Evolutionary conservation across 176 grass and related monocot species (phyloP).

Genomic region (Triticum aestivum): DNA sequence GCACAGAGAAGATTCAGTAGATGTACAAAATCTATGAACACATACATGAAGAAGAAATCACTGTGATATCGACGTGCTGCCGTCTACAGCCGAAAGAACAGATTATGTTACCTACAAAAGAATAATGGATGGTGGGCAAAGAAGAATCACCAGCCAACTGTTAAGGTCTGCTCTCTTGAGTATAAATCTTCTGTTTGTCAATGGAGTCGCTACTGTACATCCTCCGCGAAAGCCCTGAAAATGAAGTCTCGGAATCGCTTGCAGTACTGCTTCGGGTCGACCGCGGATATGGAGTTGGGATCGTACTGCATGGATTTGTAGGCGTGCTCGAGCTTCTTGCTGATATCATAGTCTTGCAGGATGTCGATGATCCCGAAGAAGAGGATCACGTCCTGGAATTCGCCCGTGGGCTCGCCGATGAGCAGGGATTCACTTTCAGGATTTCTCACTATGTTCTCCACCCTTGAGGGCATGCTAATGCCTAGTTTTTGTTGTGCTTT

Average conservation of each 20-base stretch:
- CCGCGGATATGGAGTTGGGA: slow-evolving; percentile 66
- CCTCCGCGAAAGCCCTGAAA: slow-evolving; percentile 53
- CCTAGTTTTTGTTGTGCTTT: slow-evolving; percentile 55
- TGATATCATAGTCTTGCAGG: slow-evolving; percentile 91
- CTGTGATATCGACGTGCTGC: not conserved
- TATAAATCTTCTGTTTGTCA: not conserved
- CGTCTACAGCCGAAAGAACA: slow-evolving; percentile 11
- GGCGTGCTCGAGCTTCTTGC: slow-evolving; percentile 90
- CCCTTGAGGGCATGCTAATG: slow-evolving; percentile 73
- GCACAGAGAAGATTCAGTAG: slow-evolving; percentile 4
- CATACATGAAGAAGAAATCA: not conserved
- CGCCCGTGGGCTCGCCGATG: slow-evolving; percentile 70
- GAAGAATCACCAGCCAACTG: slow-evolving; percentile 7
- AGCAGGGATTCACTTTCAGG: slow-evolving; percentile 44
- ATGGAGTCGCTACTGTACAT: slow-evolving; percentile 28
- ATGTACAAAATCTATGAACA: slow-evolving; percentile 37
- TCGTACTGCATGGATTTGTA: slow-evolving; percentile 87
- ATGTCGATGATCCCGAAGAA: slow-evolving; percentile 96
- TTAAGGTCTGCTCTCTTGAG: not conserved
- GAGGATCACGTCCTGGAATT: slow-evolving; percentile 65
- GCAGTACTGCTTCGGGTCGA: slow-evolving; percentile 53
- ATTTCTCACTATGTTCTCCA: slow-evolving; percentile 58
- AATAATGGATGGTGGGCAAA: slow-evolving; percentile 1
- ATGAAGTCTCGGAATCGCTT: slow-evolving; percentile 86
- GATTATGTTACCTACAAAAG: slow-evolving; percentile 10